A percentile compares a stretch with the other conserved stretches of the same genome.
phyloP scores from a whole-genome alignment of 2,329 filamentous ascomycete genomes.

The Alternaria arborescens region DNA sequence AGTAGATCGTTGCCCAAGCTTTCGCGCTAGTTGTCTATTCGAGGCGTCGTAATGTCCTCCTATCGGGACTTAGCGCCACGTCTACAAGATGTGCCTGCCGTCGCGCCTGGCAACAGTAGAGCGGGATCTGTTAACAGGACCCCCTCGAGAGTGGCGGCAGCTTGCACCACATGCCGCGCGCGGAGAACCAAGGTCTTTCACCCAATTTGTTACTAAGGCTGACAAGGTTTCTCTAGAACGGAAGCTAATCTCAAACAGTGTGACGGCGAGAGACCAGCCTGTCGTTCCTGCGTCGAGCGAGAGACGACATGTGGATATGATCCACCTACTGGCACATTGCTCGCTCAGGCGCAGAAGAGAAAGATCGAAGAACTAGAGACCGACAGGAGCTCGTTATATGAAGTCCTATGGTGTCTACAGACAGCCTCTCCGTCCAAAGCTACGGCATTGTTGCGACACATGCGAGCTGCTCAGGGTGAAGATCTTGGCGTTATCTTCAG shows the following conservation, averaged over 20 bases:
- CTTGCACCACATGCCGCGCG: constrained; percentile 13
- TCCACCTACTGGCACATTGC: constrained; percentile 8
- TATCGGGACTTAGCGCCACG: constrained; percentile 13
- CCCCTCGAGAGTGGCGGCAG: constrained; percentile 9
- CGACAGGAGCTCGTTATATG: constrained; percentile 17
- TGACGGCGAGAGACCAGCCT: constrained; percentile 15
- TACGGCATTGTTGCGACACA: constrained; percentile 15
- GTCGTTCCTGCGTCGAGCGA: constrained; percentile 10
- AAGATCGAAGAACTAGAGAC: constrained; percentile 17
- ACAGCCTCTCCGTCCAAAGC: constrained; percentile 21
- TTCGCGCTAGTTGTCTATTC: background rate
- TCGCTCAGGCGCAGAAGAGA: constrained; percentile 14
- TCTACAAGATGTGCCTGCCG: background rate
- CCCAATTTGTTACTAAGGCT: background rate
- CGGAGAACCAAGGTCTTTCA: constrained; percentile 16
- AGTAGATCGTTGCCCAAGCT: background rate
- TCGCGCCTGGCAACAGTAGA: background rate
- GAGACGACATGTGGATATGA: constrained; percentile 11
- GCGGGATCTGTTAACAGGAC: background rate
- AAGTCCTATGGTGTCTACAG: constrained; percentile 29
- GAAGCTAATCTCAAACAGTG: constrained; percentile 11
- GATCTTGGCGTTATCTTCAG: constrained; percentile 14
- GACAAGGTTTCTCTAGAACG: background rate
- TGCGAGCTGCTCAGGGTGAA: constrained; percentile 11
- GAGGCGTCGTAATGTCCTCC: background rate